Conservation (phyloP, 1,284 basidiomycete species). For the Cystobasidium pallidum region DNA sequence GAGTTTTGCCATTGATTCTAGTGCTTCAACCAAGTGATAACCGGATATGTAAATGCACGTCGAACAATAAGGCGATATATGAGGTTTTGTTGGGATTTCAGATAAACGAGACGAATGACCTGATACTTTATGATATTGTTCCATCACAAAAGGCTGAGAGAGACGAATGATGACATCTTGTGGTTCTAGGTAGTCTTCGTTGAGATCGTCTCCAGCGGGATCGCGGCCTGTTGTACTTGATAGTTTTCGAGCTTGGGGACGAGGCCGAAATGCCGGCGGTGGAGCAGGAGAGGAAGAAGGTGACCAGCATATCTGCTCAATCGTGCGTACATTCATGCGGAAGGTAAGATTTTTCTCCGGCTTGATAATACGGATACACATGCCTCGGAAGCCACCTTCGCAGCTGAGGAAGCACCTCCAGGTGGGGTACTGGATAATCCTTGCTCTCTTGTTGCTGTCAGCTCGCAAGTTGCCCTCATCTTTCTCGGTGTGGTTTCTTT, state of each 20-base stretch:
- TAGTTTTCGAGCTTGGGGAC: background rate
- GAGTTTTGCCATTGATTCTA: conserved; percentile 16
- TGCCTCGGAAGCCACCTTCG: conserved; percentile 25
- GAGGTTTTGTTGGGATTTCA: conserved; percentile 3
- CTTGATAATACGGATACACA: conserved; percentile 4
- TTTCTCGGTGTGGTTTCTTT: background rate
- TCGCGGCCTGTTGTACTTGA: background rate
- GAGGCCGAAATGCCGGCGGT: background rate
- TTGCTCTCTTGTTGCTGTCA: background rate
- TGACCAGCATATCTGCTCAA: conserved; percentile 27
- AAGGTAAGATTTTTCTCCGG: background rate
- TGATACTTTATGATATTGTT: background rate
- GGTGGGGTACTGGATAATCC: background rate
- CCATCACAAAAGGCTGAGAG: conserved; percentile 14
- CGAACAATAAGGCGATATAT: conserved; percentile 28
- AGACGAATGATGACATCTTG: conserved; percentile 24
- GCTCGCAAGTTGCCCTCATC: background rate
- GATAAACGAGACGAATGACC: background rate
- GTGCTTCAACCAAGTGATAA: conserved; percentile 10
- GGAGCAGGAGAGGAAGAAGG: background rate
- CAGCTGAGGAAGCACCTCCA: background rate
- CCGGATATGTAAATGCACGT: conserved; percentile 11
- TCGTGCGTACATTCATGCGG: conserved; percentile 20
- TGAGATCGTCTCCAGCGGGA: background rate
- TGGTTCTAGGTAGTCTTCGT: conserved; percentile 3